Evolutionary conservation across 139 green algal species (phyloP), one percentile per base, ranked within the genome.

Genomic region (Chlorella vulgaris): DNA sequence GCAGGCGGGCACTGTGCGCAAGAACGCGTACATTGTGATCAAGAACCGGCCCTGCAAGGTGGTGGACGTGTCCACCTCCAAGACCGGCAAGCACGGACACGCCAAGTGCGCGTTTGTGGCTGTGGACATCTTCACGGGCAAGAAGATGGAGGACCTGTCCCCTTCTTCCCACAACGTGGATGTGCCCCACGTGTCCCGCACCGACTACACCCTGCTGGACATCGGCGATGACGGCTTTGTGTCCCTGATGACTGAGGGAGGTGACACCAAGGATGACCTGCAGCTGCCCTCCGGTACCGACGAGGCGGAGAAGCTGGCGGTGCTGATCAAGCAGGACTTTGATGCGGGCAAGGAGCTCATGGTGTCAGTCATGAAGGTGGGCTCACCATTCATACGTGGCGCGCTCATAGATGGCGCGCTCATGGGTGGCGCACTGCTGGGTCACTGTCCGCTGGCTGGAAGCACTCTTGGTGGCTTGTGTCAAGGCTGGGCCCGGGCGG

Each of bases 51-150:
- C 97, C 38, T 98, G 94, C 94, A 99, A 99, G 95, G 96, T 99
- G 3, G 90, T 95, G 28, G 97, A 99, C 76, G 97, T 99, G 71
- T 97, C 97, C 58, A 99, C 97, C 68, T 99, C 97, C 69, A 99
- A 99, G 93, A 99, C 97, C 38, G 97, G 97, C 82, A 99, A 99
- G 95, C 97, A 99, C 94, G 97, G 97, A 69, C 95, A 99, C 91
- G 97, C 97, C 80, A 99, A 99, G 95, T 99, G 97, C 88, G 93
- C 98, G 86, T 99, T 99, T 81, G 86, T 94, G 7, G 95, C 84
- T 51, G 93, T 97, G 58, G 96, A 99, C 83, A 99, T 99, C 83
- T 99, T 99, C 94, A 98, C 94, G 43, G 89, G 89, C 85, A 99
- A 99, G 94, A 99, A 99, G 90, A 84, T 97, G 78, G 97, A 99